Evolutionary conservation across 192 early-diverging fungal genomes (phyloP).

Genomic region (Linnemannia exigua): DNA sequence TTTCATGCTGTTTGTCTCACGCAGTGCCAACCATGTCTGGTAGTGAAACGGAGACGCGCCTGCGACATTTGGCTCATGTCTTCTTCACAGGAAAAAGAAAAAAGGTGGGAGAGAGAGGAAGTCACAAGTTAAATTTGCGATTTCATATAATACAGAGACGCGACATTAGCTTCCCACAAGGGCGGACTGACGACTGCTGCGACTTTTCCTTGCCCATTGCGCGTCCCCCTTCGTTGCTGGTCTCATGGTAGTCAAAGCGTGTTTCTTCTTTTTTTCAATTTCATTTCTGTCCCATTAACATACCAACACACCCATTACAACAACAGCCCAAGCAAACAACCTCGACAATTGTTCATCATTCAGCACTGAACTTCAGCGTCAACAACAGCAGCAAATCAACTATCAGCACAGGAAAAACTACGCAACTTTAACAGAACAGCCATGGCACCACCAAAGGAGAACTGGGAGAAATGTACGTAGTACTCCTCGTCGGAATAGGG

Average conservation of each 20-base stretch:
- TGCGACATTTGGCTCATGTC: background rate
- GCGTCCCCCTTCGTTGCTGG: background rate
- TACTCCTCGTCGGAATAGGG: background rate
- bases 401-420: background rate
- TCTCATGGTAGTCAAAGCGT: constrained; percentile 10
- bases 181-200: background rate
- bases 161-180: background rate
- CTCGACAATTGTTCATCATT: background rate
- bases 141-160: background rate
- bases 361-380: background rate
- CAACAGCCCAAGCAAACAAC: too few species aligned
- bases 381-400: background rate
- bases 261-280: background rate
- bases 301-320: background rate
- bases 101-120: background rate
- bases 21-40: background rate
- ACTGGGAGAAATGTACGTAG: constrained; percentile 98
- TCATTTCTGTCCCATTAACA: background rate
- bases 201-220: background rate
- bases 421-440: constrained; percentile 3
- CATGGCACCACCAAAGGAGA: constrained; percentile 88
- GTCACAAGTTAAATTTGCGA: background rate
- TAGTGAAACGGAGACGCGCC: background rate
- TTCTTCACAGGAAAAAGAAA: background rate
- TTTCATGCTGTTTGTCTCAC: background rate